Conservation (phyloP, 2,329 filamentous ascomycete genomes). For the Setomelanomma holmii region DNA sequence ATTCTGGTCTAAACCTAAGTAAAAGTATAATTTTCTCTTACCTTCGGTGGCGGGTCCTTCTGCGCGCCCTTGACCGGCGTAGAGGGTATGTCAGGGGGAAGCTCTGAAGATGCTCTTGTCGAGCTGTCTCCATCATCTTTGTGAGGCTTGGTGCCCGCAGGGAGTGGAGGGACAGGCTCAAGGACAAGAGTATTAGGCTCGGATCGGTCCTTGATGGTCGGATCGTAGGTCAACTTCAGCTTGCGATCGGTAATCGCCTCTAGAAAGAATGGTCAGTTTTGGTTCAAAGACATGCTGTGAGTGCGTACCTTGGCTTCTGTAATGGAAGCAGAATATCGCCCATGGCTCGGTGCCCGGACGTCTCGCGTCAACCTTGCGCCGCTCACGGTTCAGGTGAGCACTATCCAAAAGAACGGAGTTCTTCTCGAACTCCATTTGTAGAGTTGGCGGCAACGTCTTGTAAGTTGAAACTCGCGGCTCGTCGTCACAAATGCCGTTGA, state of each 20-base stretch:
- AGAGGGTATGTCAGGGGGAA: constrained; percentile 5
- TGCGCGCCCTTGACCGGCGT: constrained; percentile 9
- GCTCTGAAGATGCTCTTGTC: constrained; percentile 17
- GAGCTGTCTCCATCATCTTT: constrained; percentile 18
- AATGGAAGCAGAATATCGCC: constrained; percentile 53
- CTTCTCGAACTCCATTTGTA: constrained; percentile 28
- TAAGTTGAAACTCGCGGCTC: constrained; percentile 10
- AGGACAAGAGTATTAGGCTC: constrained; percentile 19
- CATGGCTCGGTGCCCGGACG: constrained; percentile 47
- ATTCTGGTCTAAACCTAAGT: neutral
- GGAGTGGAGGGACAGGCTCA: constrained; percentile 21
- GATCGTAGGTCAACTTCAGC: constrained; percentile 15
- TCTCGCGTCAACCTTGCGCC: constrained; percentile 17
- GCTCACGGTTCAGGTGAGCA: constrained; percentile 4
- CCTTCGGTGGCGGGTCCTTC: constrained; percentile 6
- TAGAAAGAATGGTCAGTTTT: constrained; percentile 10
- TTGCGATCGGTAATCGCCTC: constrained; percentile 20
- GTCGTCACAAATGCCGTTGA: constrained; percentile 8
- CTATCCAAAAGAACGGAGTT: constrained; percentile 21
- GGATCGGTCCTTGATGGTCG: constrained; percentile 7
- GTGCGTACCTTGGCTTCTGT: constrained; percentile 39
- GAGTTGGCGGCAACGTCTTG: constrained; percentile 26
- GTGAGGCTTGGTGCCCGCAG: constrained; percentile 7
- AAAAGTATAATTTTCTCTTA: constrained; percentile 12
- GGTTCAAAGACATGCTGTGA: neutral